Percentiles rank a stretch among this genome's conserved stretches.
These are phyloP conservation scores for Blastocystis sp. DNA, from an alignment of 352 stramenopile species.

Conservation along the genomic window DNA sequence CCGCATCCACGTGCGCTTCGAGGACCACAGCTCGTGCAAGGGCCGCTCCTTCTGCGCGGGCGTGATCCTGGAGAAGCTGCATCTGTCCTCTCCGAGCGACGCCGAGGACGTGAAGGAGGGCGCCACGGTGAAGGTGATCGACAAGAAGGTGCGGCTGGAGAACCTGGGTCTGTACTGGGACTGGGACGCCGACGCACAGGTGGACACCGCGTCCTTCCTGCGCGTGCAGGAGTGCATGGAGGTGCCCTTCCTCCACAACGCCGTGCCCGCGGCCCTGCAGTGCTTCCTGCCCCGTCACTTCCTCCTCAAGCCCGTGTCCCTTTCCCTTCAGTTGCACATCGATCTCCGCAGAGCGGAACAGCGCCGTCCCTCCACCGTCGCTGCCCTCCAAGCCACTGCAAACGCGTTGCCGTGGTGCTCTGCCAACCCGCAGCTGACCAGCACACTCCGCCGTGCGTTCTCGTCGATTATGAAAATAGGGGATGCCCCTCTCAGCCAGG, in stretches of 20 bases:
- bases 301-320: slow-evolving; percentile 28
- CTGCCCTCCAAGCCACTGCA: neutral
- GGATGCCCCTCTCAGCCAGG: neutral
- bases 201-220: neutral
- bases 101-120: neutral
- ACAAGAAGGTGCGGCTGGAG: slow-evolving; percentile 56
- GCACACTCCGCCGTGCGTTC: neutral
- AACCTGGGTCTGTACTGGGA: slow-evolving; percentile 66
- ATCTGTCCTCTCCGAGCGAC: slow-evolving; percentile 33
- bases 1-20: slow-evolving; percentile 57
- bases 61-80: slow-evolving; percentile 65
- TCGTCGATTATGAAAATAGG: neutral
- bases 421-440: neutral
- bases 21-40: slow-evolving; percentile 56
- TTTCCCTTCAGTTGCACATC: slow-evolving; percentile 11
- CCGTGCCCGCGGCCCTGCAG: neutral
- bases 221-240: neutral
- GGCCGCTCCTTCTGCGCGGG: slow-evolving; percentile 27
- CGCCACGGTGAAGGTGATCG: neutral
- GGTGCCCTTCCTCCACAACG: neutral
- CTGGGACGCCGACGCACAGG: neutral
- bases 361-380: neutral
- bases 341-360: slow-evolving; percentile 24
- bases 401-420: neutral
- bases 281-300: slow-evolving; percentile 3